These are phyloP conservation scores for Rhypophila decipiens DNA, from an alignment of 495 filamentous ascomycete genomes.

Conservation along the genomic window DNA sequence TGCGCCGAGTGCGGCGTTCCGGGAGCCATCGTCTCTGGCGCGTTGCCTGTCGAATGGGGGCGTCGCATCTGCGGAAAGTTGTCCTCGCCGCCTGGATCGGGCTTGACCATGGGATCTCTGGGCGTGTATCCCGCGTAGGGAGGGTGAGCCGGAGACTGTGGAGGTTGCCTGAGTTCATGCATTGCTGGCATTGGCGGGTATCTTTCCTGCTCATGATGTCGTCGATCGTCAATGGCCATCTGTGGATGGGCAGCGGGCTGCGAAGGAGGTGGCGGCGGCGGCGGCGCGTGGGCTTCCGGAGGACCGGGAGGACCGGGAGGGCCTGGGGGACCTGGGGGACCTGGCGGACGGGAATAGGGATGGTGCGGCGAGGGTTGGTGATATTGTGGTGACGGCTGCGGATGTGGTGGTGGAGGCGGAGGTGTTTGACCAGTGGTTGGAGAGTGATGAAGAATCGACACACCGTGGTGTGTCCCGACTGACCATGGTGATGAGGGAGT, in stretches of 20 bases:
- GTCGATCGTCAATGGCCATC: slow-evolving; percentile 37
- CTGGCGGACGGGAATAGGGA: slow-evolving; percentile 35
- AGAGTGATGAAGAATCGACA: slow-evolving; percentile 38
- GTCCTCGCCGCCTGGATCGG: slow-evolving; percentile 42
- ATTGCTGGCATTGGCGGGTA: slow-evolving; percentile 46
- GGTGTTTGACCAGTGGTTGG: slow-evolving; percentile 30
- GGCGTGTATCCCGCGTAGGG: slow-evolving; percentile 31
- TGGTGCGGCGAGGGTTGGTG: slow-evolving; percentile 27
- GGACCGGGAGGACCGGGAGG: slow-evolving; percentile 35
- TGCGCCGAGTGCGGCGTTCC: slow-evolving; percentile 26
- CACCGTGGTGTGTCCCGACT: slow-evolving; percentile 33
- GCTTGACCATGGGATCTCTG: slow-evolving; percentile 43
- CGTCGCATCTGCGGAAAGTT: slow-evolving; percentile 38
- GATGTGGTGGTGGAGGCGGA: slow-evolving; percentile 39
- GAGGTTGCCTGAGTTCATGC: slow-evolving; percentile 44
- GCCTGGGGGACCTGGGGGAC: slow-evolving; percentile 28
- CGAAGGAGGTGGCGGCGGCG: slow-evolving; percentile 12
- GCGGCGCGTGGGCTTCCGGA: slow-evolving; percentile 19
- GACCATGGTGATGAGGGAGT: slow-evolving; percentile 39
- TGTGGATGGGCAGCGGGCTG: slow-evolving; percentile 4
- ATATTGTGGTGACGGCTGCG: slow-evolving; percentile 35
- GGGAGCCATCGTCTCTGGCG: slow-evolving; percentile 29
- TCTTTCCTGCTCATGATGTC: slow-evolving; percentile 43
- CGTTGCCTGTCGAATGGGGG: slow-evolving; percentile 37
- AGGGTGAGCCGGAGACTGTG: slow-evolving; percentile 41